A percentile compares a stretch with the other conserved stretches of the same genome.
phyloP scores from a whole-genome alignment of 2,329 filamentous ascomycete species.

The Phoma sp. region DNA sequence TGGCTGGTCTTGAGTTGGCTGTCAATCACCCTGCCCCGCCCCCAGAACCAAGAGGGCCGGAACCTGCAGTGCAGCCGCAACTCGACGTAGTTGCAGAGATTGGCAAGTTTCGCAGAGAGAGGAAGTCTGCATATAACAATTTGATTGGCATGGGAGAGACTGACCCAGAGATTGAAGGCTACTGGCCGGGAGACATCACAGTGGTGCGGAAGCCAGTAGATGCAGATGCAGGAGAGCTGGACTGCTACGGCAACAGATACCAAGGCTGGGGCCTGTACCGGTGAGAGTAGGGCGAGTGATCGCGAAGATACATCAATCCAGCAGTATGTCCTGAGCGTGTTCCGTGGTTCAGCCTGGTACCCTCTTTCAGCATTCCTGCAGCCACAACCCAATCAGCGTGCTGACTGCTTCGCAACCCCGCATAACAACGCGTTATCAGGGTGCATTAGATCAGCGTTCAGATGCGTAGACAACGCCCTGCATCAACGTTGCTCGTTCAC shows the following conservation, averaged over 20 bases:
- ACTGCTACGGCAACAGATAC: slow-evolving; percentile 62
- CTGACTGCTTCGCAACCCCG: slow-evolving; percentile 1
- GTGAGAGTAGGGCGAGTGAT: slow-evolving; percentile 31
- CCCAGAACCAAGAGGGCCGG: slow-evolving; percentile 9
- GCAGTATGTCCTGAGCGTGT: too few relatives aligned
- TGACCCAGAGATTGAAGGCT: slow-evolving; percentile 57
- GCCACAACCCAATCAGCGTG: slow-evolving; percentile 3
- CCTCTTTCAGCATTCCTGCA: slow-evolving; percentile 4
- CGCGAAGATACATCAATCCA: too few relatives aligned
- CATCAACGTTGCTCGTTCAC: not conserved
- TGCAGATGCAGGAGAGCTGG: slow-evolving; percentile 50
- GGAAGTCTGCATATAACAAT: slow-evolving; percentile 58
- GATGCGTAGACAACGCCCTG: not conserved
- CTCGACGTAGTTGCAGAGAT: slow-evolving; percentile 61
- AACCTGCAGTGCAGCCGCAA: slow-evolving; percentile 21
- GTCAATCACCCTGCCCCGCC: slow-evolving; percentile 17
- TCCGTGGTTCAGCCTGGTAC: not conserved
- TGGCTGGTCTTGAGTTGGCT: slow-evolving; percentile 51
- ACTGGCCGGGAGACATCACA: slow-evolving; percentile 66
- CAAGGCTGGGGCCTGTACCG: slow-evolving; percentile 61
- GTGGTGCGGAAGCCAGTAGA: slow-evolving; percentile 57
- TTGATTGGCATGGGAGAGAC: slow-evolving; percentile 34
- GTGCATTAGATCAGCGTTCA: not conserved
- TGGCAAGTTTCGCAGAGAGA: slow-evolving; percentile 60
- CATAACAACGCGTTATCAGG: not conserved